Conservation (phyloP, 2,329 filamentous ascomycete genomes). For the Lecanicillium sp. region DNA sequence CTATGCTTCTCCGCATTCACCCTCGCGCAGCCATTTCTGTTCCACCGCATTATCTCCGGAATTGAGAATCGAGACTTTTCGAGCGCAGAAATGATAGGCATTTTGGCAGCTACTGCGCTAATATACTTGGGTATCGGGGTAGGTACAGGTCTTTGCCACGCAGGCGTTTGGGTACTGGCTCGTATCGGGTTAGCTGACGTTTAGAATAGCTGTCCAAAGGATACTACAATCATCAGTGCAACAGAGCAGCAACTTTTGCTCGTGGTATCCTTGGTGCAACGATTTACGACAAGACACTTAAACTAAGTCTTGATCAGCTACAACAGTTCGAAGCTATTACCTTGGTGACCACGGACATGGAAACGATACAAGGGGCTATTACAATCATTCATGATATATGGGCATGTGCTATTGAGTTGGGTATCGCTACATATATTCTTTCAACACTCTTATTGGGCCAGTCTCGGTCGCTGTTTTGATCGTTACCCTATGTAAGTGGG, state of each 20-base stretch:
- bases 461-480: constrained; percentile 1
- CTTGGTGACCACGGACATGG: constrained; percentile 6
- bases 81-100: constrained; percentile 1
- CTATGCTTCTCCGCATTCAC: constrained; percentile 6
- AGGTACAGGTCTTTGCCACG: not conserved
- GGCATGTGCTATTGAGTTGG: constrained; percentile 4
- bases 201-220: not conserved
- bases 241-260: constrained; percentile 5
- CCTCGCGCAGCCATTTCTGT: constrained; percentile 6
- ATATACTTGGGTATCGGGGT: constrained; percentile 6
- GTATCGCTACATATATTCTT: constrained; percentile 6
- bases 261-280: constrained; percentile 7
- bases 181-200: too few relatives aligned
- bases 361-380: constrained; percentile 4
- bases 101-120: constrained; percentile 6
- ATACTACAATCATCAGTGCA: constrained; percentile 6
- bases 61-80: not conserved
- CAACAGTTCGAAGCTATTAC: constrained; percentile 8
- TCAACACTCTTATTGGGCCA: constrained; percentile 5
- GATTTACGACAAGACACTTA: constrained; percentile 6
- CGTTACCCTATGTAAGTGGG: too few relatives aligned
- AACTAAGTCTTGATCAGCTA: constrained; percentile 3
- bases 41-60: constrained; percentile 1
- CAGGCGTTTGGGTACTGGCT: too few relatives aligned
- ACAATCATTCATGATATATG: constrained; percentile 6